Base-by-base conservation (phyloP, 2,329 filamentous ascomycete species). In the Penicillium vulpinum region DNA sequence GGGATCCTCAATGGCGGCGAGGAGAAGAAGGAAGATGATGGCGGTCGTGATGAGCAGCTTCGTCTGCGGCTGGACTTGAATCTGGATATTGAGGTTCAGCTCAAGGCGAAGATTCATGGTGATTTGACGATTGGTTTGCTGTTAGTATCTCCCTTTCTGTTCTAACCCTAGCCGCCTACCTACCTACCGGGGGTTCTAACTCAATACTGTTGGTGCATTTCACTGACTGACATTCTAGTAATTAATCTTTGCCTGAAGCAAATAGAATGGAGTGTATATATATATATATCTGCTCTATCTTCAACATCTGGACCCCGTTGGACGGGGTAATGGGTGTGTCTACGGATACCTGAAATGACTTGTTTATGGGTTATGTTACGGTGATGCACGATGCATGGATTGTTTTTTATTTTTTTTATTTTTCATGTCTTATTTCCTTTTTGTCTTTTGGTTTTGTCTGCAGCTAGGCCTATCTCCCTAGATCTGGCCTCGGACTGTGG, bases 81-180 rank as follows among this genome's bases (percentile, higher is more conserved):
- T 74, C 79, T 94, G 56, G 90, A 94, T 64, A 83, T 94, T 48
- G 90, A 94, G 74, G 90, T 94, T 60, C 88, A 91, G 67, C 82
- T 94, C 59, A 94, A 94, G 81, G 90, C 90, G 21, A 88, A 88
- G 74, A 92, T 94, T 63, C 87, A 92, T 67, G 91, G 91, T 69
- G 91, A 95, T 77, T 77, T 95, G 62, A 92, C 90, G 33, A 75
- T 94, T 62, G 88, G 87, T 62, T 81, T 94, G 69, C 85, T 89
- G 88, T 91, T 82, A 80, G 85, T 87, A 62, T 60, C 33, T 6
- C 46, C 48, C 22, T 46, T 48, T 51, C 24, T 28, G 44, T 22
- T 21, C 33, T 54, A 46, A 33, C 18, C 28, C 29, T 22, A 18
- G 9, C 26, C 41, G 11, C 16, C 13, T 24, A 18, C 15, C 22